Base-by-base conservation (phyloP, 805 yeast species). In the Lachancea nothofagi region DNA sequence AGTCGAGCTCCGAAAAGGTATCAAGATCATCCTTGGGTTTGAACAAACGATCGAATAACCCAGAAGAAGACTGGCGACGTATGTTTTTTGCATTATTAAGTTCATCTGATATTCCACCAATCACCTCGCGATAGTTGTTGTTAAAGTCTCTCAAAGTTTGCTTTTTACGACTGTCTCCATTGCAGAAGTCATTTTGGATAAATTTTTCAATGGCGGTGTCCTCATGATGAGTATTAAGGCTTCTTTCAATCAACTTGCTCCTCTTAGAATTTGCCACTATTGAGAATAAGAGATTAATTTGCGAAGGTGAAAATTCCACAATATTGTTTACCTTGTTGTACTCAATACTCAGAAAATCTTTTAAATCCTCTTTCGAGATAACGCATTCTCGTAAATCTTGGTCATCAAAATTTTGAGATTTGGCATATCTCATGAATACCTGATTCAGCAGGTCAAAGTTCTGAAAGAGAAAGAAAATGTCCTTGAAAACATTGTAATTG, bases 251-350 rank as follows among this genome's bases (percentile, higher is more conserved):
- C 41, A 44, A 35, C 27, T 48, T 48, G 33, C 50, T 51, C 27
- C 50, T 38, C 47, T 65, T 65, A 20, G 62, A 63, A 43, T 65
- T 62, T 2, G 60, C 56, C 4, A 59, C 65, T 24, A 62, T 59
- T 0, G 64, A 55, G 45, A 67, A 67, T 36, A 67, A 45, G 14
- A 67, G 41, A 37, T 64, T 57, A 7, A 67, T 65, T 43, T 67
- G 71, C 2, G 69, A 59, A 1, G 70, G 70, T 0, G 71, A 64
- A 33, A 67, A 67, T 18, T 59, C 59, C n/a, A 52, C 49, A 27
- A 67, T 57, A 44, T 67, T 67, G 43, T 66, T 67, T 7, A 66
- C 64, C 43, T 66, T 67, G 34, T 66, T 62, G 42, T 62, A 65
- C 40, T 66, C 66, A 14, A 57, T 46, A 33, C 59, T 64, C 30